Evolutionary conservation across 805 yeast species (phyloP).

Genomic region (Yarrowia porcina): DNA sequence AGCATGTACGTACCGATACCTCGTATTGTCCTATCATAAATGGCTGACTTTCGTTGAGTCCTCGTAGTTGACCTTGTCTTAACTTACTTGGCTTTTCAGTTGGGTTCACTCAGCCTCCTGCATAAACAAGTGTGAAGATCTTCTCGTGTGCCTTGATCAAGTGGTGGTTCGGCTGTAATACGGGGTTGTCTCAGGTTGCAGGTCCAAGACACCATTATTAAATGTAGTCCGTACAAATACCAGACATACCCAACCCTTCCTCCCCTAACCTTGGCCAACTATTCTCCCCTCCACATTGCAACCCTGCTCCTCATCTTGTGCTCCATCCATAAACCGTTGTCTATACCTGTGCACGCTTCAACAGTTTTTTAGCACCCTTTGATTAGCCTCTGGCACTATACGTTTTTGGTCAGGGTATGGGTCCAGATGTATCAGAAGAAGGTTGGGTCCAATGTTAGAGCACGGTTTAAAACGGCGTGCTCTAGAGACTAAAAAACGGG

Average conservation of each 20-base stretch:
- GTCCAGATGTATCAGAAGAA: background rate
- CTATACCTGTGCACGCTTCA: background rate
- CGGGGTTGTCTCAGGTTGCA: background rate
- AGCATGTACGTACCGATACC: too few species aligned
- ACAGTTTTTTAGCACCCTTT: background rate
- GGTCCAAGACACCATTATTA: too few species aligned
- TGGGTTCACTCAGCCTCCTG: too few species aligned
- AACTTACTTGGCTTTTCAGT: too few species aligned
- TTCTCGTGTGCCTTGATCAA: background rate
- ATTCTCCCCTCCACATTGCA: too few species aligned
- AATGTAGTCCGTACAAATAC: too few species aligned
- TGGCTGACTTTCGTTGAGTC: too few species aligned
- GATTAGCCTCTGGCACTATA: background rate
- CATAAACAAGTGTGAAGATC: too few species aligned
- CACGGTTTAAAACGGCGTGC: background rate
- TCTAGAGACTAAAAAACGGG: background rate
- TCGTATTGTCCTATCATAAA: too few species aligned
- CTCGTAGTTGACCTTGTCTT: too few species aligned
- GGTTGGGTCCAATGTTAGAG: background rate
- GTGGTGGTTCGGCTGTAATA: background rate
- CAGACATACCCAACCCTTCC: background rate
- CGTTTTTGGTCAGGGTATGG: background rate
- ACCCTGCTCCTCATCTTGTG: too few species aligned
- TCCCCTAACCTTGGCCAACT: too few species aligned
- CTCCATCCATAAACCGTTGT: background rate